Base-by-base conservation (phyloP, 2,329 filamentous ascomycete species). In the Aspergillus sp. region DNA sequence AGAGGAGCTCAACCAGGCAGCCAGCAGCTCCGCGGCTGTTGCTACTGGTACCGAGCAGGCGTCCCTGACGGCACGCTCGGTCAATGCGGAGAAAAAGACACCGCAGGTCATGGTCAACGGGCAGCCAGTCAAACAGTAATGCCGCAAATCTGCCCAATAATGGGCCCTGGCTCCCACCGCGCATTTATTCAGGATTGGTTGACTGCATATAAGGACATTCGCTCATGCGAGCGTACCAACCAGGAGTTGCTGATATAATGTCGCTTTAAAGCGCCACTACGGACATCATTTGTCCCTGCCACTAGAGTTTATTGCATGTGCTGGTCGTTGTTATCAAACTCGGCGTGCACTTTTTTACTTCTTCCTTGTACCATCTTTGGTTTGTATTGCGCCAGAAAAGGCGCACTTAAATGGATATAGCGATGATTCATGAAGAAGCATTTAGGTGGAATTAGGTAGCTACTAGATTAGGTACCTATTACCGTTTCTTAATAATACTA, bases 51-150 rank as follows among this genome's bases (percentile, higher is more conserved):
- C 61, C 17, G 67, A 69, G 30, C 55, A 60, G 39, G 52, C 60
- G 8, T 59, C 53, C n/a, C 43, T 63, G 34, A 63, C 63, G 30
- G 62, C 64, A 11, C 65, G 68, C 36, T 63, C 64, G 42, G 47
- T 55, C 32, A 62, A 62, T 48, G 66, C 71, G 59, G 70, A 71
- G 62, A 71, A 70, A 62, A 56, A 68, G 32, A 60, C 71, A 2
- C 71, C 73, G 9, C 66, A 71, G 54, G 70, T 77, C 22, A 65
- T 74, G 22, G 44, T 78, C 36, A 78, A 78, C 49, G 76, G 76
- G 5, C 60, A 74, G 50, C 73, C 73, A 18, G 65, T 73, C 36
- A 65, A 49, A 18, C 22, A 39, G 43, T 57, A 52, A 34, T 52
- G 32, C 4, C 17, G 5, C 32, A n/a, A n/a, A 24, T 7, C 15